Conservation (phyloP, 2,329 filamentous ascomycete species). For the Hypoxylon sp. region DNA sequence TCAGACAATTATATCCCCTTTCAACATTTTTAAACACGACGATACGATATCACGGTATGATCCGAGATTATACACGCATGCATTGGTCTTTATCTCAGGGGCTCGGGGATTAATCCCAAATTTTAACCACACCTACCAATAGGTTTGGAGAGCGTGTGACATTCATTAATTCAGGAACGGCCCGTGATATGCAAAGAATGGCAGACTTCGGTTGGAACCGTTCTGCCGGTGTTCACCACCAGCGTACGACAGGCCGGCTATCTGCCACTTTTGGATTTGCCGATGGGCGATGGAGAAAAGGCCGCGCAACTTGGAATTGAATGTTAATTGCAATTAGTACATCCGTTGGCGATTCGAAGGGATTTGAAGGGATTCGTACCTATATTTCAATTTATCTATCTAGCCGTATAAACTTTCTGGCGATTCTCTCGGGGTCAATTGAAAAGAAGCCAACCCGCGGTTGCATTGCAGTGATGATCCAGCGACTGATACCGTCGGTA, state of each 20-base stretch:
- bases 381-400: conserved; percentile 30
- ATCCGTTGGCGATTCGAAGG: conserved; percentile 16
- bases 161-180: conserved; percentile 43
- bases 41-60: conserved; percentile 36
- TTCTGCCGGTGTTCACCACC: conserved; percentile 29
- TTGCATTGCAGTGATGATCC: conserved; percentile 47
- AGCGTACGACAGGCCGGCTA: conserved; percentile 15
- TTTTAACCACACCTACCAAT: conserved; percentile 30
- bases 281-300: conserved; percentile 33
- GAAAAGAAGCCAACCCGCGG: conserved; percentile 39
- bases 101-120: conserved; percentile 34
- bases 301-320: conserved; percentile 44
- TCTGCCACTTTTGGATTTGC: conserved; percentile 36
- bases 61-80: conserved; percentile 31
- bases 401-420: conserved; percentile 35
- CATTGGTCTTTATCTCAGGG: conserved; percentile 19
- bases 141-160: conserved; percentile 25
- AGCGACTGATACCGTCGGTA: conserved; percentile 36
- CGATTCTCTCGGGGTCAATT: conserved; percentile 17
- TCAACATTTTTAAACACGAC: background rate
- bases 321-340: conserved; percentile 34
- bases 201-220: conserved; percentile 38
- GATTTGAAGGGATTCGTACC: too few species aligned
- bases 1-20: conserved; percentile 3
- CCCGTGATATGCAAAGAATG: conserved; percentile 35